A percentile compares a stretch with the other conserved stretches of the same genome.
These are phyloP conservation scores for Chimonanthus praecox DNA, from an alignment of 164 flowering plant species.

Conservation along the genomic window DNA sequence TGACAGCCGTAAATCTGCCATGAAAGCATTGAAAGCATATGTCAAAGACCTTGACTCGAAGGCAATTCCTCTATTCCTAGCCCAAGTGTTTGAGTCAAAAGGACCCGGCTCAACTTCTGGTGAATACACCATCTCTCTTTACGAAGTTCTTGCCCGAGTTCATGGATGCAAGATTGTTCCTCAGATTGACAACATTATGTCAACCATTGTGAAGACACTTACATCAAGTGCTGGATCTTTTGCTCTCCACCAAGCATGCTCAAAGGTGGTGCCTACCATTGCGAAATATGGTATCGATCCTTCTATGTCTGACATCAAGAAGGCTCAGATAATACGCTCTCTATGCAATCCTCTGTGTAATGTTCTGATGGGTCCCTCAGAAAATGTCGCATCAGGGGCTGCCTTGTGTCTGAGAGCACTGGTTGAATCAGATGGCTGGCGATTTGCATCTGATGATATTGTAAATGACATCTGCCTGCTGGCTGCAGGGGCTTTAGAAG, in stretches of 20 bases:
- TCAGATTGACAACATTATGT: slow-evolving; percentile 76
- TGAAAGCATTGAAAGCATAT: slow-evolving; percentile 75
- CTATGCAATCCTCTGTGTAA: slow-evolving; percentile 84
- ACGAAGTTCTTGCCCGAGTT: slow-evolving; percentile 80
- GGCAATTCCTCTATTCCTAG: slow-evolving; percentile 72
- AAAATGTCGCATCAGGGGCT: slow-evolving; percentile 75
- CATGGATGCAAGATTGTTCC: slow-evolving; percentile 83
- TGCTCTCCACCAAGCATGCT: slow-evolving; percentile 88
- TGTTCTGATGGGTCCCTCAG: slow-evolving; percentile 61
- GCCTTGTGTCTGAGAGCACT: slow-evolving; percentile 89
- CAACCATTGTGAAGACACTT: slow-evolving; percentile 63
- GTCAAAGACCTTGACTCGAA: slow-evolving; percentile 82
- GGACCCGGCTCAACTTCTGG: slow-evolving; percentile 45
- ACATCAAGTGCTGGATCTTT: slow-evolving; percentile 80
- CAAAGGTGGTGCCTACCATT: slow-evolving; percentile 86
- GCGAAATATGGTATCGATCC: slow-evolving; percentile 84
- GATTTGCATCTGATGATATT: slow-evolving; percentile 78
- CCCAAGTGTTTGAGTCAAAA: slow-evolving; percentile 79
- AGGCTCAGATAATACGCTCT: slow-evolving; percentile 53
- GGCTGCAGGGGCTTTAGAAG: slow-evolving; percentile 75
- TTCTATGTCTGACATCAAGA: slow-evolving; percentile 64
- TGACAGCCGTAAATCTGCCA: slow-evolving; percentile 83
- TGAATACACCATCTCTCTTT: slow-evolving; percentile 79
- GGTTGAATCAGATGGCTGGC: slow-evolving; percentile 90
- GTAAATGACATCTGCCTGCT: slow-evolving; percentile 82